These are phyloP conservation scores for Anthoceros angustus DNA, from an alignment of 225 moss, liverwort and hornwort species.

Conservation along the genomic window DNA sequence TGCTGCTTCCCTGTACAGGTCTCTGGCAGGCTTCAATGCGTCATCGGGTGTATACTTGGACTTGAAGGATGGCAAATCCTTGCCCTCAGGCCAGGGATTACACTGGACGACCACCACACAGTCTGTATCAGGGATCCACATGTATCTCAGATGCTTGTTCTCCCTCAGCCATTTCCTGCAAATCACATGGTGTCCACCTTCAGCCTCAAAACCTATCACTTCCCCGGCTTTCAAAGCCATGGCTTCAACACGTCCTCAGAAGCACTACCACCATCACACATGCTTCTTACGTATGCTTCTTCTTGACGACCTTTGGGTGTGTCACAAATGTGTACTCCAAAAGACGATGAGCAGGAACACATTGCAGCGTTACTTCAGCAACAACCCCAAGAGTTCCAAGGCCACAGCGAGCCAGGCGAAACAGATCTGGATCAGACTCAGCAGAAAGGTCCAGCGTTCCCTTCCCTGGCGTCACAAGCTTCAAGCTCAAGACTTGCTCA, in stretches of 20 bases:
- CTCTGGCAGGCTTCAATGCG: conserved; percentile 35
- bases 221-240: neutral
- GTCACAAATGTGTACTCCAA: conserved; percentile 67
- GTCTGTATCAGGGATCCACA: conserved; percentile 96
- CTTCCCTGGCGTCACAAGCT: conserved; percentile 74
- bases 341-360: conserved; percentile 64
- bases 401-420: conserved; percentile 78
- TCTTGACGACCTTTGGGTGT: conserved; percentile 56
- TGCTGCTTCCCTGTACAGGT: conserved; percentile 41
- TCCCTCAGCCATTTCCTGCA: conserved; percentile 91
- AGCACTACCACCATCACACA: too few species aligned
- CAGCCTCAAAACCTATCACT: neutral
- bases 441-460: conserved; percentile 68
- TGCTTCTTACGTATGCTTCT: conserved; percentile 65
- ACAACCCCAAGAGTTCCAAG: conserved; percentile 86
- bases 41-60: conserved; percentile 32
- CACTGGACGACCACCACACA: conserved; percentile 71
- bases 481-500: conserved; percentile 81
- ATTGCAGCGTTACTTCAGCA: conserved; percentile 92
- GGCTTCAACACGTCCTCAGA: neutral
- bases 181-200: conserved; percentile 1
- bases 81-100: conserved; percentile 52
- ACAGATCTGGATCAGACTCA: conserved; percentile 53
- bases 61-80: conserved; percentile 33
- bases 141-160: conserved; percentile 68